Evolutionary conservation across 164 flowering plant species (phyloP), one percentile per base, ranked within the genome.

Genomic region (Magnolia officinalis): DNA sequence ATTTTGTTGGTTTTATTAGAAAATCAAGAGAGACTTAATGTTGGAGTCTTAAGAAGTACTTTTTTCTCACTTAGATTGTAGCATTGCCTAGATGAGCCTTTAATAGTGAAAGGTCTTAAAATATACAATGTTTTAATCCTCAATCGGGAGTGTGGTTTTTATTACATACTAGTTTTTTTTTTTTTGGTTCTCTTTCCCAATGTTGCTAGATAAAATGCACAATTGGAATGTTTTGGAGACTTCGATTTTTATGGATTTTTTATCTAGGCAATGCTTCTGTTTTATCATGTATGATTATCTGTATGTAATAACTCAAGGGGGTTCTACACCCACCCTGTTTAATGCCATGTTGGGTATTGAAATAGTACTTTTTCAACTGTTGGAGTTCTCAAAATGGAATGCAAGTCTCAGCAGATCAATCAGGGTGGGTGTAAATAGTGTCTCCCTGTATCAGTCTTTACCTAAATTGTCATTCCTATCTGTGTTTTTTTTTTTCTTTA

Each of bases 401-500:
- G 71, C 26, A 37, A 37, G 45, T 68, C 6, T 68, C 50, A 11
- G 71, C 31, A 2, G 45, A 24, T 31, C 18, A 14, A 68, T 2
- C 16, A 24, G 49, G 19, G 3, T 67, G 18, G 9, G 8, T 1
- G 16, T 29, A 24, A 24, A 31, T 14, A 6, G 71, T 26, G 6
- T 6, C 19, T 70, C 8, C 49, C n/a, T 8, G n/a, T 4, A 50
- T 21, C 49, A 18, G 10, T 29, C 49, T 45, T 19, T 70, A 7
- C 72, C 55, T 19, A n/a, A 63, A 29, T 63, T 10, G 23, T 68
- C 23, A 26, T 19, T 11, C 67, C 6, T n/a, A 26, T 72, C 72
- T 73, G 26, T 59, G 70, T 75, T 29, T 78, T 55, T 11, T n/a
- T 37, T 37, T 37, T 37, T 55, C 61, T 63, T 19, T 24, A 37